Base-by-base conservation (phyloP, 2,329 filamentous ascomycete species). In the Fusarium drepaniforme region DNA sequence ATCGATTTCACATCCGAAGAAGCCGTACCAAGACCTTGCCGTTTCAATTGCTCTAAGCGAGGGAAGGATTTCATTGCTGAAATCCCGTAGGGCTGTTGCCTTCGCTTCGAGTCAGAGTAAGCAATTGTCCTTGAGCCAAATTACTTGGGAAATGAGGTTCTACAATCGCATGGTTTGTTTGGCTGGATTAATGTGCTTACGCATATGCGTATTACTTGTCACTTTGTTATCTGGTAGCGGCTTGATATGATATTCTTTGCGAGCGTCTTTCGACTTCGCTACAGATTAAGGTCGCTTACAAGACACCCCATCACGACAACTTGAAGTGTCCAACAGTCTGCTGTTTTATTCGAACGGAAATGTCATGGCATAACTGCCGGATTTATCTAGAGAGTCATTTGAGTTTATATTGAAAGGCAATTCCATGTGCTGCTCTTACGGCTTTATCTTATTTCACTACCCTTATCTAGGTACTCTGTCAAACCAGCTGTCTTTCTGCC, bases 1-100 rank as follows among this genome's bases (percentile, higher is more conserved):
- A 53, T 53, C 18, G 49, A 62, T 12, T 16, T 57, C 37, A 8
- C 35, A 16, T 40, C 71, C 63, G 59, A 74, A 30, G n/a, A 71
- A 44, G n/a, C 63, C 35, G 60, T 21, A 8, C 33, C 23, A 16
- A n/a, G 18, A 61, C 62, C 33, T 25, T 49, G 44, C 42, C 21
- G 49, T 53, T 53, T 53, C 49, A 49, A 53, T 53, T 53, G 16
- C 11, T 53, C 49, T 53, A 53, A 33, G 25, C 49, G 49, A 53
- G 49, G 23, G 25, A 30, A 33, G 25, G 25, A 33, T 53, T 53
- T 53, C 18, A n/a, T 6, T 6, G 49, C 16, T 53, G 16, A 30
- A 28, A 30, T 53, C 16, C 16, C 15, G 16, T n/a, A 28, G 16
- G 46, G 25, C 11, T n/a, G 23, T 8, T 49, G 44, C 44, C 23